phyloP scores from a whole-genome alignment of 148 eudicot species.

The Euryodendron excelsum region DNA sequence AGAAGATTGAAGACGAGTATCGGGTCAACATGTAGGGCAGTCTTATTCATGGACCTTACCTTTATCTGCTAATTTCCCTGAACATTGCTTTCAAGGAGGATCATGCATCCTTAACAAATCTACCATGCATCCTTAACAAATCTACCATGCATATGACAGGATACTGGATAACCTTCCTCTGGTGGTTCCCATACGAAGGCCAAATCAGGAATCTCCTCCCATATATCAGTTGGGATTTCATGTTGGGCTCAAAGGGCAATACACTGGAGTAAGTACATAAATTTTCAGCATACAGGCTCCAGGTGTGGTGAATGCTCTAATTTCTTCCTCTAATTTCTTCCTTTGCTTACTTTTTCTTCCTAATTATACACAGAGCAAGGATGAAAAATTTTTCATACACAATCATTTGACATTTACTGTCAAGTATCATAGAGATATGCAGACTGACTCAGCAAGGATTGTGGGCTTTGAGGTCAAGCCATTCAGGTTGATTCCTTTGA shows the following conservation, averaged over 20 bases:
- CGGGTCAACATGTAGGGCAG: conserved; percentile 48
- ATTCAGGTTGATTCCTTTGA: conserved; percentile 22
- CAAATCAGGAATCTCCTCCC: conserved; percentile 47
- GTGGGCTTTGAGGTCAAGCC: conserved; percentile 45
- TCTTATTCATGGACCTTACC: not conserved
- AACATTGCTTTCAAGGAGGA: not conserved
- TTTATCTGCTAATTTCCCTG: not conserved
- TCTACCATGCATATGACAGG: conserved; percentile 26
- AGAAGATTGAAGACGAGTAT: conserved; percentile 61
- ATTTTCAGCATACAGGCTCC: not conserved
- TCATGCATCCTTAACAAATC: not conserved
- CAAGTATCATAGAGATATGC: conserved; percentile 26
- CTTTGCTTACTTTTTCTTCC: not conserved
- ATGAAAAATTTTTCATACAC: conserved; percentile 23
- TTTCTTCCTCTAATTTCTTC: not conserved
- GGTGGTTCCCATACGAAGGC: conserved; percentile 56
- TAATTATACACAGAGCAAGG: conserved; percentile 20
- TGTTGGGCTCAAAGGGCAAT: conserved; percentile 59
- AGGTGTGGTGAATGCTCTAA: no score
- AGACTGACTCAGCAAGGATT: conserved; percentile 25
- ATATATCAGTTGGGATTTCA: conserved; percentile 58
- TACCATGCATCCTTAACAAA: not conserved
- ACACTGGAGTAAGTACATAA: conserved; percentile 47
- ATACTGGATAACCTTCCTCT: conserved; percentile 65
- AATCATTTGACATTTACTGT: conserved; percentile 35